Conservation (phyloP, 208 protist genomes). For the Acanthamoeba polyphaga region DNA sequence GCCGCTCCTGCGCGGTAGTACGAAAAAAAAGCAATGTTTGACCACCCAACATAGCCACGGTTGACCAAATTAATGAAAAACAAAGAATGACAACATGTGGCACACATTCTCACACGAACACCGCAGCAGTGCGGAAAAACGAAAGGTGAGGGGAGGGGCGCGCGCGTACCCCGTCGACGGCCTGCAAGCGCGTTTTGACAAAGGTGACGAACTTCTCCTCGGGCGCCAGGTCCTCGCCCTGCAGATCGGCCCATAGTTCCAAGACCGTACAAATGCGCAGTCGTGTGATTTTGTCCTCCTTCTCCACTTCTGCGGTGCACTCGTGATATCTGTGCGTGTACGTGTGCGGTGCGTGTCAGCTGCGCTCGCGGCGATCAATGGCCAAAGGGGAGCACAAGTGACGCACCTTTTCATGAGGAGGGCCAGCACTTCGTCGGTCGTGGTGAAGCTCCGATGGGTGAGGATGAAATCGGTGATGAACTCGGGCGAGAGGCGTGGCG, state of each 20-base stretch:
- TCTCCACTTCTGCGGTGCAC: neutral
- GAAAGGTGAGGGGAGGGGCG: too few species aligned
- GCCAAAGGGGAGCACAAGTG: neutral
- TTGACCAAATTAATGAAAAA: neutral
- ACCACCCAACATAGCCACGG: neutral
- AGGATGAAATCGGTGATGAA: slow-evolving; percentile 46
- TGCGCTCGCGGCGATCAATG: neutral
- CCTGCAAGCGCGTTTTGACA: neutral
- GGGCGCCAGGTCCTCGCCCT: slow-evolving; percentile 8
- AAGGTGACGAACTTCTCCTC: slow-evolving; percentile 48
- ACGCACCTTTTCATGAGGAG: neutral
- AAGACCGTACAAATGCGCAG: slow-evolving; percentile 26
- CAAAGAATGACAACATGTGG: neutral
- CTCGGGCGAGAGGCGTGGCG: slow-evolving; percentile 6
- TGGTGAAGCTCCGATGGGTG: slow-evolving; percentile 24
- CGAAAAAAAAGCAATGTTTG: neutral
- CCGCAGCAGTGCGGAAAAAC: too few species aligned
- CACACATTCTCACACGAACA: too few species aligned
- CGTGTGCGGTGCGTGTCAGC: neutral
- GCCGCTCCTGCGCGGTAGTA: neutral
- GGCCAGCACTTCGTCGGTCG: slow-evolving; percentile 8
- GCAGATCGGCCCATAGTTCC: slow-evolving; percentile 41
- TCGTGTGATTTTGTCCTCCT: slow-evolving; percentile 3
- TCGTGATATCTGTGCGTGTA: neutral
- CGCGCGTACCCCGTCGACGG: neutral